Conservation (phyloP, 164 flowering plant genomes). For the Chimonanthus praecox region DNA sequence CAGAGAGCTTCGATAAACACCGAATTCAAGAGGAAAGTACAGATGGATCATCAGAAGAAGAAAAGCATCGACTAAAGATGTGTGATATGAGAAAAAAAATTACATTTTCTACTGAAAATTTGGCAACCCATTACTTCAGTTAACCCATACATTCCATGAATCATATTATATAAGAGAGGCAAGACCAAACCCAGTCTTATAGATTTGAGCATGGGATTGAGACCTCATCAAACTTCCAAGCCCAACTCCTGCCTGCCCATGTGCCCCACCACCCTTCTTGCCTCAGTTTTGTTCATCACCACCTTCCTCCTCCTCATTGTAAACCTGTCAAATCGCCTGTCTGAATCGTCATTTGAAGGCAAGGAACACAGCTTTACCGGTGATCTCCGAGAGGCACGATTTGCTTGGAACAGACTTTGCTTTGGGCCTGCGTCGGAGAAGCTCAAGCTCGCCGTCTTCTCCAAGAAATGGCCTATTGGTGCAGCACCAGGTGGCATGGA, state of each 20-base stretch:
- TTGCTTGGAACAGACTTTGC: slow-evolving; percentile 54
- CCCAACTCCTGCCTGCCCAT: slow-evolving; percentile 12
- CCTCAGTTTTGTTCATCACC: slow-evolving; percentile 17
- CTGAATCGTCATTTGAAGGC: slow-evolving; percentile 5
- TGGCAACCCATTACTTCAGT: not conserved
- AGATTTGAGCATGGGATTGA: slow-evolving; percentile 18
- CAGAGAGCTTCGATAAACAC: not conserved
- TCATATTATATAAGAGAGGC: not conserved
- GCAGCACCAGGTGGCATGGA: slow-evolving; percentile 64
- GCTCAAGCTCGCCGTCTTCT: slow-evolving; percentile 49
- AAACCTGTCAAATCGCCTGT: slow-evolving; percentile 4
- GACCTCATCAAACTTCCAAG: slow-evolving; percentile 18
- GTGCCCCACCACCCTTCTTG: slow-evolving; percentile 15
- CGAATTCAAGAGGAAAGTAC: not conserved
- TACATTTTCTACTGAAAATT: not conserved
- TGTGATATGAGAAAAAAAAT: not conserved
- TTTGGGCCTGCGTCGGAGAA: slow-evolving; percentile 29
- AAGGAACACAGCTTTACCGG: slow-evolving; percentile 19
- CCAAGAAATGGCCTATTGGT: slow-evolving; percentile 52
- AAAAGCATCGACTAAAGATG: not conserved
- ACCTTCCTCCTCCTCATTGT: slow-evolving; percentile 23
- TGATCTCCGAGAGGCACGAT: slow-evolving; percentile 40
- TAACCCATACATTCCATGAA: not conserved
- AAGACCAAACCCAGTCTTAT: not conserved
- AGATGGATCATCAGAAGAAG: not conserved